A percentile compares a stretch with the other conserved stretches of the same genome.
phyloP scores from a whole-genome alignment of 495 filamentous ascomycete genomes.

The Rhypophila decipiens region DNA sequence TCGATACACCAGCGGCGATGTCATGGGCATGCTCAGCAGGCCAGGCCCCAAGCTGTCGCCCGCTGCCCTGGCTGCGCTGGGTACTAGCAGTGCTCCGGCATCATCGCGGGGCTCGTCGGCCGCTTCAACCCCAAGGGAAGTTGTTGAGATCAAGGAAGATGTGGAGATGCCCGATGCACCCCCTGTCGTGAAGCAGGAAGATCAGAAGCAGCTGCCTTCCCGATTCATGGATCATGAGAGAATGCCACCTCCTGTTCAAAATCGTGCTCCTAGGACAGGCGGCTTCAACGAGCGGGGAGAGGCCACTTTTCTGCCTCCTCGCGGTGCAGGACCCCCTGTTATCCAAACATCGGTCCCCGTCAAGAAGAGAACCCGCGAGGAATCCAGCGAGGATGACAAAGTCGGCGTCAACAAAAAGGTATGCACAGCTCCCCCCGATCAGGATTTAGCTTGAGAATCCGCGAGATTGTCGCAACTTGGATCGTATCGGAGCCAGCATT shows the following conservation, averaged over 20 bases:
- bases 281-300: slow-evolving; percentile 23
- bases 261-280: slow-evolving; percentile 16
- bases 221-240: background rate
- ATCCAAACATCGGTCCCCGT: slow-evolving; percentile 15
- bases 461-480: too few species aligned
- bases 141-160: slow-evolving; percentile 8
- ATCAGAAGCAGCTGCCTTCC: background rate
- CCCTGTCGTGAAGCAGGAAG: background rate
- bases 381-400: slow-evolving; percentile 7
- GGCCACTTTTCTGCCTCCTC: slow-evolving; percentile 1
- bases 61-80: slow-evolving; percentile 9
- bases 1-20: slow-evolving; percentile 68
- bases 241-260: slow-evolving; percentile 8
- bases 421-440: background rate
- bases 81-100: background rate
- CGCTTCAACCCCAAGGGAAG: background rate
- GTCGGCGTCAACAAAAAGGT: slow-evolving; percentile 23
- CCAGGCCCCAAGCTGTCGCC: slow-evolving; percentile 19
- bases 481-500: too few species aligned
- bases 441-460: background rate
- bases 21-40: slow-evolving; percentile 37
- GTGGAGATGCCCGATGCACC: slow-evolving; percentile 23
- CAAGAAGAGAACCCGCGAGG: slow-evolving; percentile 26
- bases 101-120: background rate
- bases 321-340: slow-evolving; percentile 13